Conservation (phyloP, 768 basidiomycete genomes). For the Tulasnella sp. region DNA sequence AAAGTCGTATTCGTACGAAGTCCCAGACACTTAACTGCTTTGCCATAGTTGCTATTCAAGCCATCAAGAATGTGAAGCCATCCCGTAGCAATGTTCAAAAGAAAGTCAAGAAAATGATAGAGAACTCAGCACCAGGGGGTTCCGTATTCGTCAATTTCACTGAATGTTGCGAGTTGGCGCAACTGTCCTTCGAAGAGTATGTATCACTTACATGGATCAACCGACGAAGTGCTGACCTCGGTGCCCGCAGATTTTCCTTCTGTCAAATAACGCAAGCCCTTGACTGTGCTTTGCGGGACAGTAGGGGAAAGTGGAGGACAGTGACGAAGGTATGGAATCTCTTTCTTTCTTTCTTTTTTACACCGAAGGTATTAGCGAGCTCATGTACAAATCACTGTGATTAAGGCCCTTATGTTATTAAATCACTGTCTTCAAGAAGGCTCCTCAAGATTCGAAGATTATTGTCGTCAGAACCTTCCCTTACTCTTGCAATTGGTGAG, state of each 20-base stretch:
- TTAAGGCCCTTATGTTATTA: conserved; percentile 10
- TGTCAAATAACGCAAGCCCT: not conserved
- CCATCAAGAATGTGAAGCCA: no score
- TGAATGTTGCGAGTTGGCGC: not conserved
- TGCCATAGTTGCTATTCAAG: no score
- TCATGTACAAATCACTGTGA: no score
- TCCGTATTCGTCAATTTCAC: not conserved
- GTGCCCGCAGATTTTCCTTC: not conserved
- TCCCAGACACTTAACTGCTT: no score
- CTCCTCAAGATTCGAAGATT: not conserved
- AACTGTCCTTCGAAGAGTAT: conserved; percentile 8
- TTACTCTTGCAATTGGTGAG: conserved; percentile 1
- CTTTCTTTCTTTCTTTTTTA: no score
- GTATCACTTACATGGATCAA: not conserved
- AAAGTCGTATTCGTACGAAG: no score
- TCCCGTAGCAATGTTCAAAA: not conserved
- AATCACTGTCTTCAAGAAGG: conserved; percentile 14
- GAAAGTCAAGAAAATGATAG: not conserved
- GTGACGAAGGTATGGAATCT: conserved; percentile 4
- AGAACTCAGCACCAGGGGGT: not conserved
- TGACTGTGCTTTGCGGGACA: not conserved
- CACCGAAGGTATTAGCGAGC: no score
- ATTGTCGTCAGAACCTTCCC: not conserved
- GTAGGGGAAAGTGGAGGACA: not conserved
- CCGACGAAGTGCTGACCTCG: not conserved